These are phyloP conservation scores for Neoboletus magnificus DNA, from an alignment of 768 basidiomycete genomes.

Conservation along the genomic window DNA sequence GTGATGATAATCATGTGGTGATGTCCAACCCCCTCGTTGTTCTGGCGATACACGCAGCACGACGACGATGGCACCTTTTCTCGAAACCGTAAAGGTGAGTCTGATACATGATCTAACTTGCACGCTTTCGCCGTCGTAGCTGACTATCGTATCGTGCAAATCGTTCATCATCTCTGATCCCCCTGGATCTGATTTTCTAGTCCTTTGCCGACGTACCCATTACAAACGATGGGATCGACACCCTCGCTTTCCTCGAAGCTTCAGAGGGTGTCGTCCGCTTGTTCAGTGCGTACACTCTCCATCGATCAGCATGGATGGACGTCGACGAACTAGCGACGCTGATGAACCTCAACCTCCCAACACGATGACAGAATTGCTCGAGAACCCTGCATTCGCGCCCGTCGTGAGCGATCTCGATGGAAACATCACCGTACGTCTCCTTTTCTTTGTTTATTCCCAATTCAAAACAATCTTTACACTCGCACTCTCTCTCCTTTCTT, in stretches of 20 bases:
- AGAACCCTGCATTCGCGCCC: slow-evolving; percentile 59
- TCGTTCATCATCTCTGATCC: not conserved
- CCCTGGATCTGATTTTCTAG: slow-evolving; percentile 37
- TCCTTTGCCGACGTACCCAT: slow-evolving; percentile 91
- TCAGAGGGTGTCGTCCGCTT: slow-evolving; percentile 82
- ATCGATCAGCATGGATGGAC: not conserved
- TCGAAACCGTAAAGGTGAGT: slow-evolving; percentile 64
- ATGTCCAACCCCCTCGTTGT: not conserved
- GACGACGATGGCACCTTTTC: slow-evolving; percentile 66
- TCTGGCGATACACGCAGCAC: slow-evolving; percentile 2
- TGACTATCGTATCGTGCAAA: too few relatives aligned
- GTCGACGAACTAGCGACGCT: not conserved
- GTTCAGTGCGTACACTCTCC: slow-evolving; percentile 61
- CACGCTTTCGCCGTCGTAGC: not conserved
- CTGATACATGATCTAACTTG: too few relatives aligned
- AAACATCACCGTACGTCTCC: slow-evolving; percentile 74
- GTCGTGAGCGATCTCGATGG: slow-evolving; percentile 88
- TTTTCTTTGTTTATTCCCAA: not conserved
- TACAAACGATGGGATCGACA: slow-evolving; percentile 86
- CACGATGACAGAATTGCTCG: slow-evolving; percentile 19
- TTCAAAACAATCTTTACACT: not conserved
- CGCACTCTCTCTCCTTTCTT: not conserved
- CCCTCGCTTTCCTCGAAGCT: slow-evolving; percentile 83
- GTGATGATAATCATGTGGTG: not conserved
- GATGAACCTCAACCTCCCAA: not conserved